Evolutionary conservation across 139 green algal genomes (phyloP), one percentile per base, ranked within the genome.

Genomic region (Mesotaenium endlicherianum): DNA sequence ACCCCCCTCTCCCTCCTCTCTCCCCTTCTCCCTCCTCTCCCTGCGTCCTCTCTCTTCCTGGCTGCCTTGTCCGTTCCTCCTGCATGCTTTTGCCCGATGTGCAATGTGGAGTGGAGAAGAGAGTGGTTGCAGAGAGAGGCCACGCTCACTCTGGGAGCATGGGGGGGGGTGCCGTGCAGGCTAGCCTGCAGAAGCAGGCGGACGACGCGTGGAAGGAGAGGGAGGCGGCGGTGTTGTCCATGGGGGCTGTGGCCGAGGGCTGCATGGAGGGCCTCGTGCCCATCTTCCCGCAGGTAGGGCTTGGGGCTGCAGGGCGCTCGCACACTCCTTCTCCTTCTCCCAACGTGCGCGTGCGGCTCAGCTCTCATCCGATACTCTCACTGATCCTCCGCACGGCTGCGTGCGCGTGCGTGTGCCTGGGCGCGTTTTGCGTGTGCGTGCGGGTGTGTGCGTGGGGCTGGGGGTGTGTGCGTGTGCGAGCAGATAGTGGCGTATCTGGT

Each of bases 231-330:
- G 95, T 99, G 45, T 84, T 99, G 11, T 94, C 95, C 1, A 85
- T 99, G 55, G 96, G 96, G 1, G 96, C 96, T 0, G 87, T 99
- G 20, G 87, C 86, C 0, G 91, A 99, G 72, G 96, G 96, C 30
- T 99, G 96, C 76, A 87, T 87, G 1, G 44, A 77, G 2, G 83
- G 83, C n/a, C 47, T 88, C 30, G 34, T 85, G 77, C 83, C 83
- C 1, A 31, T 45, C 36, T 55, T 88, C n/a, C 38, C 41, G 0
- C 81, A 87, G 74, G 43, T 87, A 11, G 47, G n/a, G 64, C 38
- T 20, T 64, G 26, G 26, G 53, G 26, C 26, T 64, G 53, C 26
- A n/a, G 26, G 26, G 53, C n/a, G n/a, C n/a, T n/a, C n/a, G n/a
- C n/a, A n/a, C n/a, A n/a, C n/a, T n/a, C n/a, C n/a, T n/a, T n/a